Evolutionary conservation across 805 yeast species (phyloP).

Genomic region (Lachancea mirantina): DNA sequence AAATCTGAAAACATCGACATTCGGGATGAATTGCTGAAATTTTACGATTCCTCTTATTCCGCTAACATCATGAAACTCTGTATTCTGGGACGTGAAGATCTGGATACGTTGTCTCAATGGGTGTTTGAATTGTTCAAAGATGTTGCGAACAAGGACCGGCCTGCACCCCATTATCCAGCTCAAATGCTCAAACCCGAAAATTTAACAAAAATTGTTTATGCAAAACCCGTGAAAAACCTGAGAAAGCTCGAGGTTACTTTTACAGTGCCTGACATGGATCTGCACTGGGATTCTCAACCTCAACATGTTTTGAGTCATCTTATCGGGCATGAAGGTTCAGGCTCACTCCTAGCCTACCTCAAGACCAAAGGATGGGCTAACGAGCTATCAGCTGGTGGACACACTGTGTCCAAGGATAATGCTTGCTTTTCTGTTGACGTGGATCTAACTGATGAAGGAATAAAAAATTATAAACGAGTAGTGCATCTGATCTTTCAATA

Average conservation of each 20-base stretch:
- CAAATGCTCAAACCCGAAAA: slow-evolving; percentile 45
- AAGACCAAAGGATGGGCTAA: slow-evolving; percentile 75
- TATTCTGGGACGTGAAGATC: slow-evolving; percentile 70
- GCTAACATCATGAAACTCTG: slow-evolving; percentile 85
- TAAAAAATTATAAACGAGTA: slow-evolving; percentile 55
- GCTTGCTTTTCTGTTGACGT: slow-evolving; percentile 62
- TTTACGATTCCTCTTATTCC: slow-evolving; percentile 66
- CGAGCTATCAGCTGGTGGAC: slow-evolving; percentile 66
- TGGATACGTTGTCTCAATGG: slow-evolving; percentile 68
- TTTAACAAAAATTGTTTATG: slow-evolving; percentile 48
- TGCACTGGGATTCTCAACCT: slow-evolving; percentile 62
- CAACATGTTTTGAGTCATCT: slow-evolving; percentile 68
- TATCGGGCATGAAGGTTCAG: slow-evolving; percentile 88
- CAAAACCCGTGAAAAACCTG: slow-evolving; percentile 77
- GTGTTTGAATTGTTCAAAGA: slow-evolving; percentile 56
- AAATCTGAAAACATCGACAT: slow-evolving; percentile 55
- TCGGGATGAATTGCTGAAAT: slow-evolving; percentile 71
- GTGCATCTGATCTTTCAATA: slow-evolving; percentile 62
- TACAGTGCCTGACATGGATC: slow-evolving; percentile 69
- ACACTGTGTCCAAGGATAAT: slow-evolving; percentile 57
- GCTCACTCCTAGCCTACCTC: slow-evolving; percentile 66
- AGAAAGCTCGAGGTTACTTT: slow-evolving; percentile 63
- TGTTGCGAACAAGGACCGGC: slow-evolving; percentile 43
- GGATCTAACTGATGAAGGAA: slow-evolving; percentile 71
- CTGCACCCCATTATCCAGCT: slow-evolving; percentile 36